A percentile compares a stretch with the other conserved stretches of the same genome.
phyloP scores from a whole-genome alignment of 805 yeast genomes.

The Sporopachydermia lactativora region DNA sequence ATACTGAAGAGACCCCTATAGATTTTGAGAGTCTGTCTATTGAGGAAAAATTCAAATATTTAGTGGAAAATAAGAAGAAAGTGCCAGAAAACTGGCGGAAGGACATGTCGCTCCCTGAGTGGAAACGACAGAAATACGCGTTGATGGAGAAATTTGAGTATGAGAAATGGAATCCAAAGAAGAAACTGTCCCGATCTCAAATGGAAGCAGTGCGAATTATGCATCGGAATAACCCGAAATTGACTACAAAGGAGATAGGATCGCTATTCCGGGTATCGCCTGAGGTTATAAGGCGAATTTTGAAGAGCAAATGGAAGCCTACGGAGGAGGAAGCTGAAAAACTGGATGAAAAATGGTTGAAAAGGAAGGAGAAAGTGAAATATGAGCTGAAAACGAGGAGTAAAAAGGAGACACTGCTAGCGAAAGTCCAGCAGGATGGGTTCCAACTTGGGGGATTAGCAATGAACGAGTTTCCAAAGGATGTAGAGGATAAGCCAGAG shows the following conservation, averaged over 20 bases:
- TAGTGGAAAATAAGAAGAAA: slow-evolving; percentile 5
- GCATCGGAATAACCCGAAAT: slow-evolving; percentile 42
- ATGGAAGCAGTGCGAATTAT: slow-evolving; percentile 50
- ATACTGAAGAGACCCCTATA: slow-evolving; percentile 11
- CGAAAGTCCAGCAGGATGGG: slow-evolving; percentile 6
- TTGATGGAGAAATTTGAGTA: slow-evolving; percentile 45
- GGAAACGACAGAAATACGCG: slow-evolving; percentile 60
- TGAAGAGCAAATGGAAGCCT: slow-evolving; percentile 70
- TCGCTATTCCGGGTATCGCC: slow-evolving; percentile 59
- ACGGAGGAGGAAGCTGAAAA: slow-evolving; percentile 33
- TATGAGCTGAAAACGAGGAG: background rate
- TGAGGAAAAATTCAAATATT: slow-evolving; percentile 7
- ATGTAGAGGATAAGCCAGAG: too few relatives aligned
- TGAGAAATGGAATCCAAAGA: slow-evolving; percentile 50
- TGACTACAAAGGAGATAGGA: slow-evolving; percentile 46
- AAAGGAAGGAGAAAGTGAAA: slow-evolving; percentile 29
- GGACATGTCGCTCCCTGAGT: slow-evolving; percentile 33
- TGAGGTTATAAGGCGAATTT: slow-evolving; percentile 67
- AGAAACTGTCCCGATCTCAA: slow-evolving; percentile 50
- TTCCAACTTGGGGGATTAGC: slow-evolving; percentile 9
- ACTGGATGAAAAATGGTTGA: slow-evolving; percentile 36
- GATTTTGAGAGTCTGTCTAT: slow-evolving; percentile 8
- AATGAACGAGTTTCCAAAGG: slow-evolving; percentile 5
- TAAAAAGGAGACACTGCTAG: background rate
- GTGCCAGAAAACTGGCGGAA: slow-evolving; percentile 36